These are phyloP conservation scores for Xylaria arbuscula DNA, from an alignment of 2,329 filamentous ascomycete genomes.

Conservation along the genomic window DNA sequence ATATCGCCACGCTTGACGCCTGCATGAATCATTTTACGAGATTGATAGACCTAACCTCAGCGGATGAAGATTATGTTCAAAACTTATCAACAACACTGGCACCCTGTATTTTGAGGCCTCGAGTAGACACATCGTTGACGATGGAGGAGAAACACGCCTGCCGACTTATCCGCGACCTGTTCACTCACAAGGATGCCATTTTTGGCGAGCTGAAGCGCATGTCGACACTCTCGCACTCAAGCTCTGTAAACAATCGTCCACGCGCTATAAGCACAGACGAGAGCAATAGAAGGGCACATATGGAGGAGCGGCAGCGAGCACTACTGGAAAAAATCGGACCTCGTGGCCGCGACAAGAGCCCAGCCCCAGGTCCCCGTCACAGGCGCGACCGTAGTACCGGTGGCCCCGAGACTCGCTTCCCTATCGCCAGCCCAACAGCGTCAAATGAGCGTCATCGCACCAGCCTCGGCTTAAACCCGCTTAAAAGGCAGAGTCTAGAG, in stretches of 20 bases:
- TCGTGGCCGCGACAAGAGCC: constrained; percentile 79
- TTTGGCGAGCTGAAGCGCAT: constrained; percentile 96
- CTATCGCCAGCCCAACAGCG: constrained; percentile 75
- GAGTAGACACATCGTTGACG: constrained; percentile 87
- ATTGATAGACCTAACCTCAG: constrained; percentile 94
- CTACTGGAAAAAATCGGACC: constrained; percentile 73
- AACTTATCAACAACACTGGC: constrained; percentile 80
- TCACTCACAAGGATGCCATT: constrained; percentile 92
- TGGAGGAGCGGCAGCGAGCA: constrained; percentile 91
- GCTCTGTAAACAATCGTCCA: constrained; percentile 71
- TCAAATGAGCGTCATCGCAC: constrained; percentile 63
- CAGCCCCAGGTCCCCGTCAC: constrained; percentile 73
- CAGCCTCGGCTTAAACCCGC: constrained; percentile 56
- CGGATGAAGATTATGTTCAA: constrained; percentile 85
- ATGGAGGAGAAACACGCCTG: constrained; percentile 96
- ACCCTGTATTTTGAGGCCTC: constrained; percentile 88
- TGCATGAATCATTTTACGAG: constrained; percentile 98
- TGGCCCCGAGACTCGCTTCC: constrained; percentile 83
- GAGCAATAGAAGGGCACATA: constrained; percentile 90
- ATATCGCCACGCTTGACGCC: constrained; percentile 98
- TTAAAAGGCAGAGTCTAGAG: constrained; percentile 79
- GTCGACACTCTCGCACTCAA: constrained; percentile 74
- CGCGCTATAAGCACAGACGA: constrained; percentile 95
- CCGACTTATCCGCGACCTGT: constrained; percentile 89
- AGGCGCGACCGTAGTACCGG: constrained; percentile 83